phyloP scores from a whole-genome alignment of 2,329 filamentous ascomycete species.

The Ophiostoma sp. region DNA sequence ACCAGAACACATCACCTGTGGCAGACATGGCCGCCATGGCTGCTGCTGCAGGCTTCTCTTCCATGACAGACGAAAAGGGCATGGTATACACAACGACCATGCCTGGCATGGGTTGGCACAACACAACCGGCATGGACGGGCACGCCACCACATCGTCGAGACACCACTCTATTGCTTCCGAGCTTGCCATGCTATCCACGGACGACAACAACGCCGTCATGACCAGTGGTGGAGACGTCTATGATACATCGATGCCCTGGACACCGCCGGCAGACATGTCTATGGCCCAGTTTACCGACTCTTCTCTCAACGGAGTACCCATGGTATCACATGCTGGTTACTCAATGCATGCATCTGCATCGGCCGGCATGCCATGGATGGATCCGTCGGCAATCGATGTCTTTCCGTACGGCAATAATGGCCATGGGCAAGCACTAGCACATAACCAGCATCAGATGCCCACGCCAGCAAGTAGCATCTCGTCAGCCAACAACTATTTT shows the following conservation, averaged over 20 bases:
- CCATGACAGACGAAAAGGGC: slow-evolving; percentile 30
- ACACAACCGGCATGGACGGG: slow-evolving; percentile 24
- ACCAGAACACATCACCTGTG: slow-evolving; percentile 2
- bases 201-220: slow-evolving; percentile 28
- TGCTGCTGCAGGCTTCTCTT: slow-evolving; percentile 25
- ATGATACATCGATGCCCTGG: slow-evolving; percentile 38
- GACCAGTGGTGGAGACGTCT: slow-evolving; percentile 32
- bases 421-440: neutral
- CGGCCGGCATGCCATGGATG: slow-evolving; percentile 23
- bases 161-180: slow-evolving; percentile 35
- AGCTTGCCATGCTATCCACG: slow-evolving; percentile 32
- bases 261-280: slow-evolving; percentile 37
- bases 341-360: slow-evolving; percentile 31
- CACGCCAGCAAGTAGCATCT: slow-evolving; percentile 35
- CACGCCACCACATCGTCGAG: slow-evolving; percentile 31
- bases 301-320: slow-evolving; percentile 30
- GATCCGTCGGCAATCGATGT: slow-evolving; percentile 29
- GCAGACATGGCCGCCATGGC: slow-evolving; percentile 18
- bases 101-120: slow-evolving; percentile 34
- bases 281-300: slow-evolving; percentile 33
- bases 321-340: slow-evolving; percentile 37
- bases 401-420: slow-evolving; percentile 32
- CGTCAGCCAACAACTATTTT: slow-evolving; percentile 33
- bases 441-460: slow-evolving; percentile 28
- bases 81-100: slow-evolving; percentile 31